phyloP scores from a whole-genome alignment of 2,329 filamentous ascomycete species.

The Fusarium sp. region DNA sequence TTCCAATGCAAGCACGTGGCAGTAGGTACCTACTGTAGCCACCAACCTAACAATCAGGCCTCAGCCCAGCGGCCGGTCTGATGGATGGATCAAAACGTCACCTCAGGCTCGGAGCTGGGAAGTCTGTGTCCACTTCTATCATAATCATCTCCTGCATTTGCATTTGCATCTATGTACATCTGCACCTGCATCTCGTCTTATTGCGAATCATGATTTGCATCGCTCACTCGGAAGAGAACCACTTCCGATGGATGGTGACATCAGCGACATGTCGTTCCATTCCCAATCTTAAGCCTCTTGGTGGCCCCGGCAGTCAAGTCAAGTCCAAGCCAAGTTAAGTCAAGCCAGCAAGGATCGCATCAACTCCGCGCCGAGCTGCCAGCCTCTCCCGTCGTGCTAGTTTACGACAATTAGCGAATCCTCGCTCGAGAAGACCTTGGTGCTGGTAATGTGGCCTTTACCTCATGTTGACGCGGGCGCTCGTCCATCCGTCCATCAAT shows the following conservation, averaged over 20 bases:
- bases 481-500: constrained; percentile 6
- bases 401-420: constrained; percentile 2
- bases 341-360: constrained; percentile 15
- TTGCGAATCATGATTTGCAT: constrained; percentile 24
- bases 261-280: constrained; percentile 13
- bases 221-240: background rate
- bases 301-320: constrained; percentile 21
- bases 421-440: constrained; percentile 4
- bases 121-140: constrained; percentile 12
- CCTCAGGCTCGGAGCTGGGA: too few relatives aligned
- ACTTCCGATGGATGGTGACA: constrained; percentile 23
- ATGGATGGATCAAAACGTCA: background rate
- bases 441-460: constrained; percentile 5
- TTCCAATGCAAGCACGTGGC: constrained; percentile 38
- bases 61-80: constrained; percentile 18
- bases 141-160: constrained; percentile 4
- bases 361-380: constrained; percentile 12
- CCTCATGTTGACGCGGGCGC: background rate
- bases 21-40: too few relatives aligned
- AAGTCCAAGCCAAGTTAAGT: background rate
- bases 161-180: background rate
- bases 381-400: constrained; percentile 38
- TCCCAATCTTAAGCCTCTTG: background rate
- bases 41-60: constrained; percentile 10
- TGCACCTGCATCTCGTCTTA: constrained; percentile 11